Percentiles rank a stretch among this genome's conserved stretches.
phyloP scores from a whole-genome alignment of 2,329 filamentous ascomycete species.

The Fusarium buharicum region DNA sequence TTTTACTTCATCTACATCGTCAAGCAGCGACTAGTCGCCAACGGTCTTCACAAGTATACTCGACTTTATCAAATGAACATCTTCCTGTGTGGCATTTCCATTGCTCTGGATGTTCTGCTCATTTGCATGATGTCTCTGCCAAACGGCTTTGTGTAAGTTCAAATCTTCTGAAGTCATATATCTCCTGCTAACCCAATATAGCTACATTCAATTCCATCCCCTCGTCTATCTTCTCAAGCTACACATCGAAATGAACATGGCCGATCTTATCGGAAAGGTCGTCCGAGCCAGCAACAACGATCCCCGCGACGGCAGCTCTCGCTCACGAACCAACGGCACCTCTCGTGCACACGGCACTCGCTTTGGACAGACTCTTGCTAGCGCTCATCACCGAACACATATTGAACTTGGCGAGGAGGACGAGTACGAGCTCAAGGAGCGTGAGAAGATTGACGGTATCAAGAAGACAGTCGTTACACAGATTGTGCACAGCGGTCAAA shows the following conservation, averaged over 20 bases:
- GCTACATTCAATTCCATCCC: slow-evolving; percentile 46
- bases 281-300: slow-evolving; percentile 41
- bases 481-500: slow-evolving; percentile 23
- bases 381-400: slow-evolving; percentile 37
- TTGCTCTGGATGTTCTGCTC: slow-evolving; percentile 44
- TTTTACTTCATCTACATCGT: slow-evolving; percentile 59
- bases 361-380: slow-evolving; percentile 32
- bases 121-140: slow-evolving; percentile 46
- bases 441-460: slow-evolving; percentile 42
- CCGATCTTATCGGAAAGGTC: slow-evolving; percentile 45
- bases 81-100: slow-evolving; percentile 44
- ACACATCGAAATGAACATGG: slow-evolving; percentile 48
- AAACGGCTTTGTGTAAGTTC: slow-evolving; percentile 44
- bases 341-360: slow-evolving; percentile 27
- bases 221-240: slow-evolving; percentile 46
- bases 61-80: slow-evolving; percentile 54
- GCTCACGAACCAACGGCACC: slow-evolving; percentile 27
- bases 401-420: slow-evolving; percentile 46
- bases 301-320: slow-evolving; percentile 26
- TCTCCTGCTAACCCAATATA: not conserved
- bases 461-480: slow-evolving; percentile 44
- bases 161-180: rapidly evolving
- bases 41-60: slow-evolving; percentile 62
- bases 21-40: slow-evolving; percentile 56
- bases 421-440: slow-evolving; percentile 38